These are phyloP conservation scores for Acanthamoeba polyphaga DNA, from an alignment of 208 protist species.

Conservation along the genomic window DNA sequence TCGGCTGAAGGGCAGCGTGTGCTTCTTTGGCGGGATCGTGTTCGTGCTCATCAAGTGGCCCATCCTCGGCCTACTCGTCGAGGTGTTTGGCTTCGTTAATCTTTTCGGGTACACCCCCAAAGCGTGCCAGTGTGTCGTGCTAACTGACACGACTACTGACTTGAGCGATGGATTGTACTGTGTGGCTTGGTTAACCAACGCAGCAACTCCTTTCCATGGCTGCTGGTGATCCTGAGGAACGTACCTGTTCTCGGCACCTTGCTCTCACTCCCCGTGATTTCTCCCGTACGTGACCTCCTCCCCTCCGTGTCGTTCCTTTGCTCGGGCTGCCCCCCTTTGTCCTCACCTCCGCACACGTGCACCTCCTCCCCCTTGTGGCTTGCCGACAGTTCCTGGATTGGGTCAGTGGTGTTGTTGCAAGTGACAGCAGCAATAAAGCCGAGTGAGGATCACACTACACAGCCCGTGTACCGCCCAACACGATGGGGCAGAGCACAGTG, in stretches of 20 bases:
- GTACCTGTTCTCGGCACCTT: constrained; percentile 85
- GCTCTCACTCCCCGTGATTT: constrained; percentile 74
- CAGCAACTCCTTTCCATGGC: constrained; percentile 87
- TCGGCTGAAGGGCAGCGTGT: constrained; percentile 84
- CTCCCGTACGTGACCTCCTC: neutral
- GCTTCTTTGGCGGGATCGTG: constrained; percentile 87
- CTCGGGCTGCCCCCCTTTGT: neutral
- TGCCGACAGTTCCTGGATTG: constrained; percentile 20
- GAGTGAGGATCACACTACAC: neutral
- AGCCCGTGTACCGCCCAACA: too few species aligned
- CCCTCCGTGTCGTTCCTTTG: neutral
- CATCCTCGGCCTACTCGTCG: constrained; percentile 87
- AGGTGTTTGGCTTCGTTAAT: constrained; percentile 89
- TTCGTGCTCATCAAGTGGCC: constrained; percentile 85
- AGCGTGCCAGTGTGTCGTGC: too few species aligned
- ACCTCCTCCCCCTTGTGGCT: too few species aligned
- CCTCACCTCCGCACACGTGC: neutral
- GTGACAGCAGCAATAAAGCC: constrained; percentile 10
- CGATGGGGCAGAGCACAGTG: too few species aligned
- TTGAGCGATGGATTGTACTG: neutral
- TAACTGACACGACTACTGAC: neutral
- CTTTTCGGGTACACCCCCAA: constrained; percentile 85
- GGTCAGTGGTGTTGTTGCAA: constrained; percentile 1
- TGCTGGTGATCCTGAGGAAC: constrained; percentile 81
- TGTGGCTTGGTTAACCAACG: neutral